phyloP scores from a whole-genome alignment of 306 rosid species.

The Rosa chinensis region DNA sequence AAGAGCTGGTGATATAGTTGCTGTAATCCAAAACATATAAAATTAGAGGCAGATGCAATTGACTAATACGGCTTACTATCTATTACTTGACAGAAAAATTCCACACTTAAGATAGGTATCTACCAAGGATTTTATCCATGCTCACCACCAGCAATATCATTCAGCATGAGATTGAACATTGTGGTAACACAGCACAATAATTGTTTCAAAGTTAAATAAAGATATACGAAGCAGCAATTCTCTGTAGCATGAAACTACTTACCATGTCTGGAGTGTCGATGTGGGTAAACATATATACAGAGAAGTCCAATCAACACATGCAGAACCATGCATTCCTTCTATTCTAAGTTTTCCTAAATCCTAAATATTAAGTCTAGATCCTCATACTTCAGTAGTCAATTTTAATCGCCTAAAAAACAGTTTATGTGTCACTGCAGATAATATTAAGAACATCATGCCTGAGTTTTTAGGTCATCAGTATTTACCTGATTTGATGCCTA shows the following conservation, averaged over 20 bases:
- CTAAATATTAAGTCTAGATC: neutral
- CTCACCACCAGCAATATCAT: conserved; percentile 3
- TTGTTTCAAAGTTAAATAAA: neutral
- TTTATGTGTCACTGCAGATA: neutral
- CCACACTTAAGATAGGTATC: neutral
- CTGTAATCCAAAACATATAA: conserved; percentile 41
- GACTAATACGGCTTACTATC: neutral
- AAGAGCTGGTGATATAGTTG: conserved; percentile 80
- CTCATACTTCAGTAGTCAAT: neutral
- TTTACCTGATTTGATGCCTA: neutral
- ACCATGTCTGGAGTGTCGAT: neutral
- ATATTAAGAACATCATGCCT: neutral
- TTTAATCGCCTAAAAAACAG: neutral
- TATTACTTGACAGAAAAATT: neutral
- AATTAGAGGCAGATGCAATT: conserved; percentile 21
- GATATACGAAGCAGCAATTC: neutral
- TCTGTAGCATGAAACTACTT: conserved; percentile 6
- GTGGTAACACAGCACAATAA: neutral
- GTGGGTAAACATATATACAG: neutral
- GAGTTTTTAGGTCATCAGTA: neutral
- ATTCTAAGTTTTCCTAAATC: neutral
- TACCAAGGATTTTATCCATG: neutral
- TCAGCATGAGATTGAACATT: neutral
- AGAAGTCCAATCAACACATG: neutral
- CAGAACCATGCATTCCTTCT: neutral